A percentile compares a stretch with the other conserved stretches of the same genome.
phyloP scores from a whole-genome alignment of 2,329 filamentous ascomycete species.

The Penicillium sp. region DNA sequence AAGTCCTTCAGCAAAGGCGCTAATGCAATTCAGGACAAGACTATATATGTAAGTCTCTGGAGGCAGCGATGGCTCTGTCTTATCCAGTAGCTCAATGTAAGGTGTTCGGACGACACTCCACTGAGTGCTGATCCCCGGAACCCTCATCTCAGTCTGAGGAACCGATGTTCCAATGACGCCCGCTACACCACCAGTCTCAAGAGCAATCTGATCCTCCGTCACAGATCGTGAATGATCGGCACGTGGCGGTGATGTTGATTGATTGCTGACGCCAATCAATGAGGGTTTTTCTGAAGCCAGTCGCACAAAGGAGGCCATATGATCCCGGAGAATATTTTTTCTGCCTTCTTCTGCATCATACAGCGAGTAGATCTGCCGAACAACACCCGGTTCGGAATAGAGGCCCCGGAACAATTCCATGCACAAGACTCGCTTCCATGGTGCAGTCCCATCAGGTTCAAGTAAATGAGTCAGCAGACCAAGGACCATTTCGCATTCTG shows the following conservation, averaged over 20 bases:
- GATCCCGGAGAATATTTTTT: constrained; percentile 74
- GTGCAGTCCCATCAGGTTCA: constrained; percentile 73
- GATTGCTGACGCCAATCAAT: constrained; percentile 83
- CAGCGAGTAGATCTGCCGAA: constrained; percentile 75
- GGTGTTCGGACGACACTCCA: constrained; percentile 87
- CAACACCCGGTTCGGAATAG: constrained; percentile 75
- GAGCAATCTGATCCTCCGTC: constrained; percentile 76
- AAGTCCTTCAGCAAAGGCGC: constrained; percentile 84
- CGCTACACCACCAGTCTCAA: constrained; percentile 83
- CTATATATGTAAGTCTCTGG: constrained; percentile 95
- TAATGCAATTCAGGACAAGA: constrained; percentile 83
- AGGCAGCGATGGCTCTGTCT: constrained; percentile 75
- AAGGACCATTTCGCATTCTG: constrained; percentile 80
- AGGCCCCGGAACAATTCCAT: constrained; percentile 89
- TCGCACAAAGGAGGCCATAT: constrained; percentile 87
- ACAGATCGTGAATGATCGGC: constrained; percentile 57
- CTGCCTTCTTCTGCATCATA: constrained; percentile 74
- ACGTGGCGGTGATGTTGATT: constrained; percentile 77
- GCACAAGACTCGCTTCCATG: constrained; percentile 86
- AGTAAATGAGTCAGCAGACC: constrained; percentile 80
- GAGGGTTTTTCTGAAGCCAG: constrained; percentile 87
- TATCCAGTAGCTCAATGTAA: constrained; percentile 93
- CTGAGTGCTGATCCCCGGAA: constrained; percentile 77
- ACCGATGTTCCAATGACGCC: constrained; percentile 80
- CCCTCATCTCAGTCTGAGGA: constrained; percentile 64